These are phyloP conservation scores for Jatropha curcas DNA, from an alignment of 345 rosid genomes.

Conservation along the genomic window DNA sequence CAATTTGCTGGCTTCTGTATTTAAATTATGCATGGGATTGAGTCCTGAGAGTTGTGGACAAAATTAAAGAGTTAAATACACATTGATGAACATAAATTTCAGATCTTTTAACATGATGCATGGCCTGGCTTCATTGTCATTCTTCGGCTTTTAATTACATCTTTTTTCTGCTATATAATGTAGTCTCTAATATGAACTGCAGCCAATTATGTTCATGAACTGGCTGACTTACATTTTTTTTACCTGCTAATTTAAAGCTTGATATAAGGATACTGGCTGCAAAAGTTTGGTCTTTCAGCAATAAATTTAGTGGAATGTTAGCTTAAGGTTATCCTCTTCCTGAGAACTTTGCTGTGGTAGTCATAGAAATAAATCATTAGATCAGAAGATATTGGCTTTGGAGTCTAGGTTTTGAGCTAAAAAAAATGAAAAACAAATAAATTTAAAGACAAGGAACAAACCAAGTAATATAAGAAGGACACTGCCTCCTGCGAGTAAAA, in stretches of 20 bases:
- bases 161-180: not conserved
- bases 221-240: not conserved
- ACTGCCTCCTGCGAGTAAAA: not conserved
- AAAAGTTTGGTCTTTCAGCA: not conserved
- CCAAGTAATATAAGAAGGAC: not conserved
- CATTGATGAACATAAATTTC: not conserved
- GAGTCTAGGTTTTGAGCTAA: no score
- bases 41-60: constrained; percentile 12
- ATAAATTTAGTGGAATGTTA: not conserved
- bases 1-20: constrained; percentile 3
- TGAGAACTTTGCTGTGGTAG: not conserved
- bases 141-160: not conserved
- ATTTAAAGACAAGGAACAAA: not conserved
- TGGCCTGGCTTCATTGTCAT: not conserved
- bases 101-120: not conserved
- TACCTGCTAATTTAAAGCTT: not conserved
- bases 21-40: constrained; percentile 9
- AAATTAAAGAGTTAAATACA: constrained; percentile 6
- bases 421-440: no score
- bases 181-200: not conserved
- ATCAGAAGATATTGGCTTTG: not conserved
- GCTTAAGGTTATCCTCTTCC: not conserved
- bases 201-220: not conserved
- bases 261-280: not conserved
- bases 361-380: no score